Conservation (phyloP, 2,329 filamentous ascomycete genomes). For the Colletotrichum sp. region DNA sequence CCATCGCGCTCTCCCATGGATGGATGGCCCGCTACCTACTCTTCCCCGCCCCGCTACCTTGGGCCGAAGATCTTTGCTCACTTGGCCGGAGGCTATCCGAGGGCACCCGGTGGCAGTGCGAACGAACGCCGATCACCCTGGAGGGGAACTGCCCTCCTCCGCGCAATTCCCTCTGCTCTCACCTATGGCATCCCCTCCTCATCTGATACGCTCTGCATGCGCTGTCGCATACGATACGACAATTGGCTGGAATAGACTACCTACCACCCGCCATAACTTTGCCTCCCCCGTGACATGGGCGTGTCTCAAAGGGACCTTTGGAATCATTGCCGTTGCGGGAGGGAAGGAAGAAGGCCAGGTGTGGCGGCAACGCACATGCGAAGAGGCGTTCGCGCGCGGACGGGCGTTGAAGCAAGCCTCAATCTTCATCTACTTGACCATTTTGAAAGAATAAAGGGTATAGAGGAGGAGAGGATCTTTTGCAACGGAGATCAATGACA, state of each 20-base stretch:
- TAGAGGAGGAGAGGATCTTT: neutral
- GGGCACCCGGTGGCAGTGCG: constrained; percentile 4
- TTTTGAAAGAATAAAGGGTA: neutral
- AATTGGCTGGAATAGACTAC: neutral
- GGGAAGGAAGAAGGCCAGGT: neutral
- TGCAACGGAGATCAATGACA: neutral
- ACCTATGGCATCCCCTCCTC: neutral
- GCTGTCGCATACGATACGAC: neutral
- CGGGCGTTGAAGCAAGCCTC: neutral
- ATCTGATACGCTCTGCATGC: neutral
- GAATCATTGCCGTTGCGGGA: neutral
- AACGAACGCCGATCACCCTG: neutral
- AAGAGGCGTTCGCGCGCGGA: neutral
- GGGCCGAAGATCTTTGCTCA: constrained; percentile 12
- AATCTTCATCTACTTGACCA: neutral
- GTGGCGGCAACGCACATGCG: neutral
- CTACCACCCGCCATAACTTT: neutral
- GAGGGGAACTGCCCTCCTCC: neutral
- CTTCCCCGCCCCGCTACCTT: constrained; percentile 15
- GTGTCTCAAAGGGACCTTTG: neutral
- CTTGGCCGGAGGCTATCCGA: neutral
- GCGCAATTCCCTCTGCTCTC: neutral
- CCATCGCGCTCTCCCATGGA: neutral
- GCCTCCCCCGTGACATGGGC: neutral
- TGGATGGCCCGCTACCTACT: neutral